phyloP scores from a whole-genome alignment of 2,329 filamentous ascomycete genomes.

The Diaporthe helianthi region DNA sequence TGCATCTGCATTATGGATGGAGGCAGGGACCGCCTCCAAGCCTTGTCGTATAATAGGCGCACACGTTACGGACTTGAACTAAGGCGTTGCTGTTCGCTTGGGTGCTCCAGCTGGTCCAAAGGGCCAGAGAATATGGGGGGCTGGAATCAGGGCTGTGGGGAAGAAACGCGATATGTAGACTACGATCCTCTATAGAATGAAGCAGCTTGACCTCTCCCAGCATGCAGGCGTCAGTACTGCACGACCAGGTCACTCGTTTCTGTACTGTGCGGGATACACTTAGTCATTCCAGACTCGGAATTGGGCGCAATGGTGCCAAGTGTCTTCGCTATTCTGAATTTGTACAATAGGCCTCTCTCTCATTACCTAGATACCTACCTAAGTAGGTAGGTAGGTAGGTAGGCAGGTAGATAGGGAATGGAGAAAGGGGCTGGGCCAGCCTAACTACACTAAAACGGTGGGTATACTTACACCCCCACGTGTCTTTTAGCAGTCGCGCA shows the following conservation, averaged over 20 bases:
- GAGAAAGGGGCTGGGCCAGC: not conserved
- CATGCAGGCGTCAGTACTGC: slow-evolving; percentile 1
- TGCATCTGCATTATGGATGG: slow-evolving; percentile 33
- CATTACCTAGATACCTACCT: too few species aligned
- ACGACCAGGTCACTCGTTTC: not conserved
- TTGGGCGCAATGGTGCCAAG: not conserved
- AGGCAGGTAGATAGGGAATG: not conserved
- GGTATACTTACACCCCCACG: slow-evolving; percentile 4
- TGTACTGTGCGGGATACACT: not conserved
- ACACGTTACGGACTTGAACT: slow-evolving; percentile 17
- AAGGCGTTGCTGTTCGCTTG: slow-evolving; percentile 31
- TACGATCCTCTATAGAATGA: slow-evolving; percentile 29
- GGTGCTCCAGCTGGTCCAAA: slow-evolving; percentile 21
- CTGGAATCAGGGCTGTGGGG: slow-evolving; percentile 5
- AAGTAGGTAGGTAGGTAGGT: too few species aligned
- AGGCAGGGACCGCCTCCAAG: slow-evolving; percentile 17
- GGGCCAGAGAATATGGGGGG: not conserved
- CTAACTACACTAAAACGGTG: not conserved
- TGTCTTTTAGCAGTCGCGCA: not conserved
- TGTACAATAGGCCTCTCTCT: not conserved
- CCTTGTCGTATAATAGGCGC: slow-evolving; percentile 29
- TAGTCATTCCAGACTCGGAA: not conserved
- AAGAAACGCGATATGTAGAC: slow-evolving; percentile 31
- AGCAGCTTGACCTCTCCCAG: slow-evolving; percentile 5
- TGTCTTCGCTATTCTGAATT: not conserved